Evolutionary conservation across 495 filamentous ascomycete species (phyloP).

Genomic region (Penicillium herquei): DNA sequence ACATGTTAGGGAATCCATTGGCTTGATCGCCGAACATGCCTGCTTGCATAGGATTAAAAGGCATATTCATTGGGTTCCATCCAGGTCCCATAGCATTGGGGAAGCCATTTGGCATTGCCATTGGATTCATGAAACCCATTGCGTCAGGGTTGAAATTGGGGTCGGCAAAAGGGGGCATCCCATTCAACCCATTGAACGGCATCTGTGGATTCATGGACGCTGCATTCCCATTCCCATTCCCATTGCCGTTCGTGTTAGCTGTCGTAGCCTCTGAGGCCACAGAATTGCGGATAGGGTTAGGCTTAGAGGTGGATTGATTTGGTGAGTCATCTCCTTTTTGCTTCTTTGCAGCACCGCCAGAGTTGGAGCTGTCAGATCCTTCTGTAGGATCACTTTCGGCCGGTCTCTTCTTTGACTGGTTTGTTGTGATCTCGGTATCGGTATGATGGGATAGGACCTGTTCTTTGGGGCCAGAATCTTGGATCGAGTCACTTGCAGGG

Average conservation of each 20-base stretch:
- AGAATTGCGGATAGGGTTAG: background rate
- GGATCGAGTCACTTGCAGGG: conserved; percentile 8
- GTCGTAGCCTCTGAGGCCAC: background rate
- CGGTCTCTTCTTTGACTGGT: conserved; percentile 68
- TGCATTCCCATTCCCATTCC: background rate
- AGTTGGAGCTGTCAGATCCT: conserved; percentile 16
- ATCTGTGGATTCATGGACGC: conserved; percentile 14
- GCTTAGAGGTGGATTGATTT: background rate
- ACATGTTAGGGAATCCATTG: conserved; percentile 37
- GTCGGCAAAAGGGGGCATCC: conserved; percentile 41
- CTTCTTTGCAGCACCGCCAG: conserved; percentile 30
- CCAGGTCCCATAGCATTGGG: conserved; percentile 38
- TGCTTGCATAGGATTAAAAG: conserved; percentile 33
- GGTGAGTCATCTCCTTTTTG: conserved; percentile 31
- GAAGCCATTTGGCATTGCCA: conserved; percentile 50
- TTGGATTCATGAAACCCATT: conserved; percentile 56
- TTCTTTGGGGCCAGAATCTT: conserved; percentile 16
- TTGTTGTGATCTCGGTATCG: conserved; percentile 17
- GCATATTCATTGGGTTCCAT: conserved; percentile 54
- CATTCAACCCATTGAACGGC: conserved; percentile 30
- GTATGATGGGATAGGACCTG: conserved; percentile 40
- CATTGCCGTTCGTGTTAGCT: background rate
- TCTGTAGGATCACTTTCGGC: conserved; percentile 66
- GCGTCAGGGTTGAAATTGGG: conserved; percentile 39
- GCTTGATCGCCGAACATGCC: conserved; percentile 51